Conservation (phyloP, 345 rosid genomes). For the Linum tenue region DNA sequence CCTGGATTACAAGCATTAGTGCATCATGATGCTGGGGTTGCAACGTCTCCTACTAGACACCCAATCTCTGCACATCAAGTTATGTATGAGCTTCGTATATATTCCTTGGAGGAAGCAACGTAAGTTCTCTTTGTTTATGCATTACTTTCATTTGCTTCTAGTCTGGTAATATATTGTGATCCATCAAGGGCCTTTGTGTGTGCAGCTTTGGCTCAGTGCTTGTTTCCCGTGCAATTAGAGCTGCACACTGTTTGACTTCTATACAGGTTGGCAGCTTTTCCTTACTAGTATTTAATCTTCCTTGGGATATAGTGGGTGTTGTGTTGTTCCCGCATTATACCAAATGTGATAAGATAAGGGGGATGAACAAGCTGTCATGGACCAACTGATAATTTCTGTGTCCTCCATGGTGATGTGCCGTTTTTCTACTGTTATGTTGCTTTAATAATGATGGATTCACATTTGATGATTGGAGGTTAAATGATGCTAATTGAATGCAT, state of each 20-base stretch:
- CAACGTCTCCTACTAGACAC: constrained; percentile 92
- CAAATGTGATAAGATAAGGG: not conserved
- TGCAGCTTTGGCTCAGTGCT: constrained; percentile 81
- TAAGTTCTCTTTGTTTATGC: constrained; percentile 27
- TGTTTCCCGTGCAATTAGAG: constrained; percentile 81
- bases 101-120: constrained; percentile 93
- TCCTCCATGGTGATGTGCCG: not conserved
- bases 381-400: not conserved
- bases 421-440: too few relatives aligned
- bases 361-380: not conserved
- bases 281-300: constrained; percentile 3
- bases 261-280: constrained; percentile 62
- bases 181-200: constrained; percentile 13
- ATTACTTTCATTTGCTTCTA: not conserved
- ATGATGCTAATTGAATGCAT: too few relatives aligned
- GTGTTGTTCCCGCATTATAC: not conserved
- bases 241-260: constrained; percentile 96
- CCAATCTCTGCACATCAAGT: constrained; percentile 89
- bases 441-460: too few relatives aligned
- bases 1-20: constrained; percentile 56
- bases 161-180: constrained; percentile 12
- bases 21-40: constrained; percentile 60
- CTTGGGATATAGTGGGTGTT: not conserved
- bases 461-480: too few relatives aligned
- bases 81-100: constrained; percentile 92